These are phyloP conservation scores for Tetradesmus lagerheimii DNA, from an alignment of 139 green algal species.

Conservation along the genomic window DNA sequence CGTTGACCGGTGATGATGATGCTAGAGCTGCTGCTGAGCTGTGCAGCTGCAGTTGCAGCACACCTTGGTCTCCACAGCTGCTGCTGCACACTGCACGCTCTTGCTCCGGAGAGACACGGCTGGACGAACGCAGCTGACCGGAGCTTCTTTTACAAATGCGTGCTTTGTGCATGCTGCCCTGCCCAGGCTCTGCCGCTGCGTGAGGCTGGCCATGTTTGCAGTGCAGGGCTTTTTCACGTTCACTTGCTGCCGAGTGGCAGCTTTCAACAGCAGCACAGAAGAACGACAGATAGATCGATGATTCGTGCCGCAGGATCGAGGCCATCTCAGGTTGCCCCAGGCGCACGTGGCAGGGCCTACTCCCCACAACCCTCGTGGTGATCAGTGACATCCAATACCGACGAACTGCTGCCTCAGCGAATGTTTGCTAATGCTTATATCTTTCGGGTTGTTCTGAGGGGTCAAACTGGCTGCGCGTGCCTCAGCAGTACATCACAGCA, in stretches of 20 bases:
- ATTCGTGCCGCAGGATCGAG: background rate
- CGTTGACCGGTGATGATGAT: background rate
- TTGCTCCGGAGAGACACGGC: background rate
- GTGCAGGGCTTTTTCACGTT: background rate
- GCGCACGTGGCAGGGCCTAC: background rate
- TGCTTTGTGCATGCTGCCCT: background rate
- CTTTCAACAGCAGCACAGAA: background rate
- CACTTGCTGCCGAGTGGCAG: background rate
- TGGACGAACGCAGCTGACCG: background rate
- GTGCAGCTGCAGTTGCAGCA: background rate
- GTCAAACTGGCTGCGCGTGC: background rate
- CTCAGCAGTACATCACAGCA: background rate
- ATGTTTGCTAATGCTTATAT: background rate
- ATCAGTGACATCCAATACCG: background rate
- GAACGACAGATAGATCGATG: background rate
- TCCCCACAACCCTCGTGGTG: background rate
- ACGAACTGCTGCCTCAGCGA: background rate
- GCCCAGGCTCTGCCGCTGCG: background rate
- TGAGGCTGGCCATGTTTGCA: background rate
- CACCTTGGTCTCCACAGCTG: constrained; percentile 13
- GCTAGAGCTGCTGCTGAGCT: background rate
- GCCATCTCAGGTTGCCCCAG: background rate
- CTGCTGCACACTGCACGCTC: background rate
- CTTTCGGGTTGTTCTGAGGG: background rate
- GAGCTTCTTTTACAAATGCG: background rate